Percentiles rank a stretch among this genome's conserved stretches.
Conservation (phyloP, 768 basidiomycete genomes). For the Pleurotus sapidus region DNA sequence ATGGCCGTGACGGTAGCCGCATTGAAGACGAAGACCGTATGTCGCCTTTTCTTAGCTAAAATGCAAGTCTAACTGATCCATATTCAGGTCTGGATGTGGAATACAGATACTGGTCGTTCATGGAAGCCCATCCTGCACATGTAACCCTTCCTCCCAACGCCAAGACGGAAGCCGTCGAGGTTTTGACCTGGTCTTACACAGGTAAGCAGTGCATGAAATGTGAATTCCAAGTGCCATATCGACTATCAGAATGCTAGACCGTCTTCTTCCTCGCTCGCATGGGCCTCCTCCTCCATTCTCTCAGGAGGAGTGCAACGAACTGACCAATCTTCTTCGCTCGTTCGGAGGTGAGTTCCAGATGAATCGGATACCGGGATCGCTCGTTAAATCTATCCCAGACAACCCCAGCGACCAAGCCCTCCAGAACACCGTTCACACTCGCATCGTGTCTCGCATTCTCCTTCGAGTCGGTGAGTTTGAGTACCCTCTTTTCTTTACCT, state of each 20-base stretch:
- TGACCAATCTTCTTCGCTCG: slow-evolving; percentile 56
- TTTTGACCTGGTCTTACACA: slow-evolving; percentile 79
- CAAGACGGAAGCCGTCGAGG: slow-evolving; percentile 67
- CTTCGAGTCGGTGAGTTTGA: slow-evolving; percentile 57
- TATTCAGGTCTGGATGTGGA: slow-evolving; percentile 68
- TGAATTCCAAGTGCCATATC: neutral
- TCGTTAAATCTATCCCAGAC: slow-evolving; percentile 12
- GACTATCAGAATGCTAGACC: slow-evolving; percentile 41
- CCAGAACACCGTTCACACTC: slow-evolving; percentile 51
- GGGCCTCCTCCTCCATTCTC: slow-evolving; percentile 64
- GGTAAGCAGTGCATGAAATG: slow-evolving; percentile 32
- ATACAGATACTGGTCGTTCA: slow-evolving; percentile 79
- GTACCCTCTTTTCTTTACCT: neutral
- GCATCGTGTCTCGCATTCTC: slow-evolving; percentile 66
- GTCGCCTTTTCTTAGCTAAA: slow-evolving; percentile 17
- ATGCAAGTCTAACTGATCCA: neutral
- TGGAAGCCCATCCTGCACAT: slow-evolving; percentile 80
- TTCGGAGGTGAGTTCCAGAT: slow-evolving; percentile 19
- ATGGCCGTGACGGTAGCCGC: slow-evolving; percentile 20
- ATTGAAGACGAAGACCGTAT: slow-evolving; percentile 40
- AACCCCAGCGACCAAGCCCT: slow-evolving; percentile 36
- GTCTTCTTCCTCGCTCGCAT: slow-evolving; percentile 59
- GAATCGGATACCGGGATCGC: neutral
- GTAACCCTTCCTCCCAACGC: slow-evolving; percentile 51
- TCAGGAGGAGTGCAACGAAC: slow-evolving; percentile 75